These are phyloP conservation scores for Claviceps maximensis DNA, from an alignment of 2,329 filamentous ascomycete species.

Conservation along the genomic window DNA sequence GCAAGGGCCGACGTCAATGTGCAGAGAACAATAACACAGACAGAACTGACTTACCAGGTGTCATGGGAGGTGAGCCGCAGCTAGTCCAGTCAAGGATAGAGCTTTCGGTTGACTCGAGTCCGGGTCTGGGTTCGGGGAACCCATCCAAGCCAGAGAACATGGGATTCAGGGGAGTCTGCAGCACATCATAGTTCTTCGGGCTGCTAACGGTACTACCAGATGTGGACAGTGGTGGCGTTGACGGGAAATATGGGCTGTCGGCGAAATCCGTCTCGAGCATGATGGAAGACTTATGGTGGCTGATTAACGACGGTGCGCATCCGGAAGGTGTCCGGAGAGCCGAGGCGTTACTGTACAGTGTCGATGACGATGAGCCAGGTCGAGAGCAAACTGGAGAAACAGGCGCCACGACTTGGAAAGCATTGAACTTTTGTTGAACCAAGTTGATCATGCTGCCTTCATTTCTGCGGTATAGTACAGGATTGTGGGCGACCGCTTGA, in stretches of 20 bases:
- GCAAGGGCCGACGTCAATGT: too few relatives aligned
- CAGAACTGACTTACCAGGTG: slow-evolving; percentile 58
- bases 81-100: slow-evolving; percentile 67
- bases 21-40: not conserved
- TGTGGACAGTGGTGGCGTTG: slow-evolving; percentile 76
- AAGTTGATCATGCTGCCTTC: slow-evolving; percentile 48
- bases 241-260: slow-evolving; percentile 62
- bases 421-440: slow-evolving; percentile 13
- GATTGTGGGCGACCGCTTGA: slow-evolving; percentile 54
- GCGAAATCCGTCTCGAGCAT: slow-evolving; percentile 65
- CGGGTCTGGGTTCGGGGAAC: slow-evolving; percentile 52
- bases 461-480: slow-evolving; percentile 80
- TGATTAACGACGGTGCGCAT: slow-evolving; percentile 54
- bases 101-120: slow-evolving; percentile 59
- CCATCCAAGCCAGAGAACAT: slow-evolving; percentile 62
- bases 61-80: slow-evolving; percentile 72
- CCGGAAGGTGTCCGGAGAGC: slow-evolving; percentile 59
- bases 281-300: slow-evolving; percentile 59
- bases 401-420: slow-evolving; percentile 41
- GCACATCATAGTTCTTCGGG: slow-evolving; percentile 62
- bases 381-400: slow-evolving; percentile 52
- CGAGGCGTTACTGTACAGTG: slow-evolving; percentile 43
- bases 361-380: slow-evolving; percentile 47
- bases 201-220: slow-evolving; percentile 78
- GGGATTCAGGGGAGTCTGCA: slow-evolving; percentile 73